A percentile compares a stretch with the other conserved stretches of the same genome.
Evolutionary conservation across 768 basidiomycete species (phyloP).

Genomic region (Tremella fuciformis): DNA sequence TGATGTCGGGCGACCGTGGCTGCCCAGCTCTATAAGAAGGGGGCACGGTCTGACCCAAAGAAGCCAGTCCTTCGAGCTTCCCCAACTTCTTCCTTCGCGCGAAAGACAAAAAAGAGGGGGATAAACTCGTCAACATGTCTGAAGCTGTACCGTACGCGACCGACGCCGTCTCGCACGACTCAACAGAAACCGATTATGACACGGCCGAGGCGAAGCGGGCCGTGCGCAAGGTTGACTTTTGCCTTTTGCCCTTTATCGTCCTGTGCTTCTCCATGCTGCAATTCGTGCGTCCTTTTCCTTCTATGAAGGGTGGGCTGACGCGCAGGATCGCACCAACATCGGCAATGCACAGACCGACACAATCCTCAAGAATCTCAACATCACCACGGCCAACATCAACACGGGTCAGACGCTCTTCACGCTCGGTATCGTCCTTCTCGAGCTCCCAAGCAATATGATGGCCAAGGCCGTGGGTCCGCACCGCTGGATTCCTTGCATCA

Average conservation of each 20-base stretch:
- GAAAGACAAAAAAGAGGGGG: no score
- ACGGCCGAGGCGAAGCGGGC: constrained; percentile 13
- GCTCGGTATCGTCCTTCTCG: constrained; percentile 44
- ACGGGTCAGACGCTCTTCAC: constrained; percentile 44
- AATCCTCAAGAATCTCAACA: constrained; percentile 29
- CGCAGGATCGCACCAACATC: constrained; percentile 23
- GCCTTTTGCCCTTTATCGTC: constrained; percentile 18
- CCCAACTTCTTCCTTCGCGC: no score
- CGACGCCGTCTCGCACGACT: no score
- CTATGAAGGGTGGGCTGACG: no score
- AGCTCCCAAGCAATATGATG: constrained; percentile 40
- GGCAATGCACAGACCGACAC: constrained; percentile 32
- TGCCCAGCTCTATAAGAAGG: no score
- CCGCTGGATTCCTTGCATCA: constrained; percentile 39
- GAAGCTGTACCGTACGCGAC: no score
- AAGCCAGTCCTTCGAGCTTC: no score
- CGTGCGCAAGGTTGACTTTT: constrained; percentile 22
- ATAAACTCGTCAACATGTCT: background rate
- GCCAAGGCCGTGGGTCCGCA: constrained; percentile 30
- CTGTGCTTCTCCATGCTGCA: constrained; percentile 22
- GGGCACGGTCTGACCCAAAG: no score
- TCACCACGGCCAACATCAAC: constrained; percentile 37
- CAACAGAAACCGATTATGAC: constrained; percentile 8
- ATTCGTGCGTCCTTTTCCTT: constrained; percentile 14
- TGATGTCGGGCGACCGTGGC: no score